A percentile compares a stretch with the other conserved stretches of the same genome.
Conservation (phyloP, 2,329 filamentous ascomycete genomes). For the Trichoderma endophyticum region DNA sequence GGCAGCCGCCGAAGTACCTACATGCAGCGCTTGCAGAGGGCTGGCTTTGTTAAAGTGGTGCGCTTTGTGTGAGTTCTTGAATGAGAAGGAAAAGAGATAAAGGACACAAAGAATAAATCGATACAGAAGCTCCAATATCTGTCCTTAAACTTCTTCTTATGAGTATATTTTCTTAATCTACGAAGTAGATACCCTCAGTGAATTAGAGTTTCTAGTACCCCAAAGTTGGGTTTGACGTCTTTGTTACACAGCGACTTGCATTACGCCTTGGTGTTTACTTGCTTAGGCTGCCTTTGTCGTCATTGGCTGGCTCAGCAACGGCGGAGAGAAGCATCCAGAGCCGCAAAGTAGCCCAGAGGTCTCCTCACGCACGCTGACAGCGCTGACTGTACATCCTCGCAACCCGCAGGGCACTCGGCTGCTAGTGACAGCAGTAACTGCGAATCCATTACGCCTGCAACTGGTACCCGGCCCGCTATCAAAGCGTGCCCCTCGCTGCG, state of each 20-base stretch:
- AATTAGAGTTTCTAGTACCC: not conserved
- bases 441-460: not conserved
- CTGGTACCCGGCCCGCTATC: not conserved
- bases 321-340: not conserved
- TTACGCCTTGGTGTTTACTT: not conserved
- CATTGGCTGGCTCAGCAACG: slow-evolving; percentile 3
- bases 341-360: not conserved
- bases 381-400: not conserved
- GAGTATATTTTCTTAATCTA: not conserved
- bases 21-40: not conserved
- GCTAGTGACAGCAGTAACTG: not conserved
- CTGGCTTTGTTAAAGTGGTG: not conserved
- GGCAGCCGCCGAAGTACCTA: not conserved
- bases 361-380: not conserved
- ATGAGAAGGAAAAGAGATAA: not conserved
- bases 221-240: not conserved
- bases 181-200: not conserved
- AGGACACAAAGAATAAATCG: not conserved
- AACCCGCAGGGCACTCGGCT: not conserved
- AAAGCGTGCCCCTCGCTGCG: slow-evolving; percentile 7
- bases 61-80: not conserved
- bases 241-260: not conserved
- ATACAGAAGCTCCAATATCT: not conserved
- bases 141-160: not conserved
- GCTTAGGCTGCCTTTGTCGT: not conserved